Evolutionary conservation across 129 eudicot species (phyloP).

Genomic region (Flaveria robusta): DNA sequence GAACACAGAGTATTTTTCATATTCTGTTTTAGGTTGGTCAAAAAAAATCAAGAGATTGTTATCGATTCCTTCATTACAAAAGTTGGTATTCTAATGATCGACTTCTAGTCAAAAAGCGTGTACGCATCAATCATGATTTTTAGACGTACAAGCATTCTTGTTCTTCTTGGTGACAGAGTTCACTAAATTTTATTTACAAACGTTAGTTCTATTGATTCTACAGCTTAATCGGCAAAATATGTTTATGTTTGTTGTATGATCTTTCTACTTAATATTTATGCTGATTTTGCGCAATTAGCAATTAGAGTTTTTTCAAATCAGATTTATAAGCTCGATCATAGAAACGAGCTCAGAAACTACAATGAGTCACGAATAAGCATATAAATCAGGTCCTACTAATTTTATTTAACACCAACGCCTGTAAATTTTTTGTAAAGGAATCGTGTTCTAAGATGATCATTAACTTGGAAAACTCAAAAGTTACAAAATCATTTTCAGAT

Average conservation of each 20-base stretch:
- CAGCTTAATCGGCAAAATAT: neutral
- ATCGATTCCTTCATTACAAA: neutral
- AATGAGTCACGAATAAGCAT: too few relatives aligned
- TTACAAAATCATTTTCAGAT: too few relatives aligned
- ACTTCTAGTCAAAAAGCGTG: neutral
- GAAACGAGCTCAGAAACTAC: too few relatives aligned
- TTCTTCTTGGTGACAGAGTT: neutral
- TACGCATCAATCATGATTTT: too few relatives aligned
- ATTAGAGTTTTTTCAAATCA: too few relatives aligned
- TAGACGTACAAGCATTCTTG: neutral
- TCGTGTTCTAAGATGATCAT: too few relatives aligned
- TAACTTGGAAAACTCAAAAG: too few relatives aligned
- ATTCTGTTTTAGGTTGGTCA: neutral
- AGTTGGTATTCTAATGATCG: neutral
- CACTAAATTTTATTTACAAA: neutral
- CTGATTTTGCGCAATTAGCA: neutral
- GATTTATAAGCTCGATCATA: too few relatives aligned
- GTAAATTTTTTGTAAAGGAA: too few relatives aligned
- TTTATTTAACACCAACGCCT: too few relatives aligned
- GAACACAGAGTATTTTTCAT: too few relatives aligned
- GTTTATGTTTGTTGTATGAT: neutral
- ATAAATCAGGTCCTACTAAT: too few relatives aligned
- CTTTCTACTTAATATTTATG: neutral
- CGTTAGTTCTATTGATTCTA: neutral
- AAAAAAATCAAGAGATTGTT: conserved; percentile 1